phyloP scores from a whole-genome alignment of 495 filamentous ascomycete genomes.

The Xylaria palmicola region DNA sequence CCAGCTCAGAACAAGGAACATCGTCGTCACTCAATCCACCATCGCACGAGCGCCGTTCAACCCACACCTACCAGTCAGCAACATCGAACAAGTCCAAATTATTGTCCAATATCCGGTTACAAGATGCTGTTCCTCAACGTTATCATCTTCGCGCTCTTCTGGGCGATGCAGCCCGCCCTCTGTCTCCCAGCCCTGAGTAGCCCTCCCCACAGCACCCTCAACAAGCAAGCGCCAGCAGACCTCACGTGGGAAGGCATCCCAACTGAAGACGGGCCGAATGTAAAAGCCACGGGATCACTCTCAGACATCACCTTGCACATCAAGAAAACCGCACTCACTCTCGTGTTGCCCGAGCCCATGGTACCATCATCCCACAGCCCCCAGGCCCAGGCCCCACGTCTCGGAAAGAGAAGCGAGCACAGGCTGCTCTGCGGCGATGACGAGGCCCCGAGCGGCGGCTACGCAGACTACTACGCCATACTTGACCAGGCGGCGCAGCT shows the following conservation, averaged over 20 bases:
- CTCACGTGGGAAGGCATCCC: not conserved
- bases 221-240: not conserved
- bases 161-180: not conserved
- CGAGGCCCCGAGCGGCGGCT: too few relatives aligned
- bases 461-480: not conserved
- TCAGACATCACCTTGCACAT: not conserved
- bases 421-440: not conserved
- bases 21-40: too few relatives aligned
- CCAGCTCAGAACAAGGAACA: too few relatives aligned
- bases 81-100: too few relatives aligned
- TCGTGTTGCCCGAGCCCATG: not conserved
- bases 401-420: not conserved
- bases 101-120: too few relatives aligned
- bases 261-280: slow-evolving; percentile 5
- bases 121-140: not conserved
- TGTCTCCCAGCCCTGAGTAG: not conserved
- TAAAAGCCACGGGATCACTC: not conserved
- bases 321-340: not conserved
- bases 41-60: too few relatives aligned
- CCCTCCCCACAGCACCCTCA: not conserved
- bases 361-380: not conserved
- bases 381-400: not conserved
- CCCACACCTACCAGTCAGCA: too few relatives aligned
- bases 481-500: not conserved
- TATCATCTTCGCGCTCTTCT: not conserved